Evolutionary conservation across 2,329 filamentous ascomycete species (phyloP).

Genomic region (Chaetothyriales sp.): DNA sequence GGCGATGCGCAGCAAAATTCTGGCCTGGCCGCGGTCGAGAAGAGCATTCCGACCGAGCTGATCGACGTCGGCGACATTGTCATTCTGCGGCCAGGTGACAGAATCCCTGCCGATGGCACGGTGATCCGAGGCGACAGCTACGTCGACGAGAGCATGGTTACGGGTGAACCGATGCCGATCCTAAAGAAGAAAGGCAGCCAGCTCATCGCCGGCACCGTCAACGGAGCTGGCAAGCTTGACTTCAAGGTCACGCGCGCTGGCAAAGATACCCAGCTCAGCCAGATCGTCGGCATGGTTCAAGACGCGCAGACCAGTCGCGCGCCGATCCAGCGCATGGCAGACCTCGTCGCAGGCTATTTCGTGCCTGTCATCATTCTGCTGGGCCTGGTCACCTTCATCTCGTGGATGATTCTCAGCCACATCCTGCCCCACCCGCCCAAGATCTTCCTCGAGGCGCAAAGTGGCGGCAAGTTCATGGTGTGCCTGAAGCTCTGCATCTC

Average conservation of each 20-base stretch:
- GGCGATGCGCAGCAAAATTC: neutral
- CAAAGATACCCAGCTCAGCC: constrained; percentile 88
- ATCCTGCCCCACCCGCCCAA: constrained; percentile 68
- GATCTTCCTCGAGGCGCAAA: constrained; percentile 67
- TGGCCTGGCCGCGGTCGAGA: constrained; percentile 52
- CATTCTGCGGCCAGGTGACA: constrained; percentile 84
- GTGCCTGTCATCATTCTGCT: constrained; percentile 78
- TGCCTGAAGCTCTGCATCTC: constrained; percentile 96
- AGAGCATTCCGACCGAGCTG: constrained; percentile 79
- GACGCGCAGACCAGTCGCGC: constrained; percentile 89
- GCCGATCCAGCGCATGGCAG: constrained; percentile 85
- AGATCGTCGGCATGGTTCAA: constrained; percentile 97
- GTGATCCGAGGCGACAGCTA: constrained; percentile 84
- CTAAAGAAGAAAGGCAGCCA: constrained; percentile 68
- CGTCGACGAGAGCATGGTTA: constrained; percentile 96
- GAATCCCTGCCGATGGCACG: constrained; percentile 83
- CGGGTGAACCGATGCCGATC: constrained; percentile 90
- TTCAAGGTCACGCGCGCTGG: constrained; percentile 86
- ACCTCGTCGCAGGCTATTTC: constrained; percentile 84
- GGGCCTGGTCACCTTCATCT: constrained; percentile 69
- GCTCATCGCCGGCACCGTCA: constrained; percentile 89
- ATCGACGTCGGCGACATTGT: constrained; percentile 90
- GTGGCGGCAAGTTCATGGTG: constrained; percentile 88
- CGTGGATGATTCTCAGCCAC: constrained; percentile 93
- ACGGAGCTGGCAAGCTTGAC: constrained; percentile 80